phyloP scores from a whole-genome alignment of 2,329 filamentous ascomycete species.

The Pseudocercospora pini-densiflorae region DNA sequence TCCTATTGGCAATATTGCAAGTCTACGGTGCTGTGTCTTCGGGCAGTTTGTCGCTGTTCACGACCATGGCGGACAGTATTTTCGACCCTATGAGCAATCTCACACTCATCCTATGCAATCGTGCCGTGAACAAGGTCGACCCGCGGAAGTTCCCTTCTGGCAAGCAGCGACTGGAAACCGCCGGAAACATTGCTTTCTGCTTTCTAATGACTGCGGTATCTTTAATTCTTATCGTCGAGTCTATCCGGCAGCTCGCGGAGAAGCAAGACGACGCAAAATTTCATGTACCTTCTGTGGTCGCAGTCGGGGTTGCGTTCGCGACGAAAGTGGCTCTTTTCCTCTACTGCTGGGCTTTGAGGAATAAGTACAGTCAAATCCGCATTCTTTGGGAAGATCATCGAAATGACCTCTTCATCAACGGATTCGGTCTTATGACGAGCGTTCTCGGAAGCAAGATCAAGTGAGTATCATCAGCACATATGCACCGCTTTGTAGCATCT shows the following conservation, averaged over 20 bases:
- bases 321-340: slow-evolving; percentile 85
- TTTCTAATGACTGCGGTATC: slow-evolving; percentile 95
- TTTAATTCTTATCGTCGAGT: slow-evolving; percentile 89
- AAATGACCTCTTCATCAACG: slow-evolving; percentile 97
- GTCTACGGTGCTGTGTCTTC: slow-evolving; percentile 87
- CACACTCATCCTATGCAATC: slow-evolving; percentile 82
- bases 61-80: slow-evolving; percentile 93
- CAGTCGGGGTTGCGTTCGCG: slow-evolving; percentile 79
- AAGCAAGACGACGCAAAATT: slow-evolving; percentile 64
- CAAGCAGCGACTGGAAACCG: slow-evolving; percentile 91
- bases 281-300: slow-evolving; percentile 81
- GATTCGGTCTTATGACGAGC: slow-evolving; percentile 82
- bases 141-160: slow-evolving; percentile 85
- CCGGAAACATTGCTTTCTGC: slow-evolving; percentile 95
- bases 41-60: slow-evolving; percentile 92
- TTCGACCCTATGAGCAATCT: slow-evolving; percentile 85
- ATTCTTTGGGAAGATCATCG: slow-evolving; percentile 97
- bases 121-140: slow-evolving; percentile 87
- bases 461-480: slow-evolving; percentile 16
- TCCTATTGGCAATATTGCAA: slow-evolving; percentile 78
- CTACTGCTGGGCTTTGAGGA: slow-evolving; percentile 89
- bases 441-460: slow-evolving; percentile 85
- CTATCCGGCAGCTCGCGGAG: slow-evolving; percentile 69
- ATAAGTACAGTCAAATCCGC: slow-evolving; percentile 88
- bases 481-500: too few species aligned